Conservation (phyloP, 805 yeast species). For the Metschnikowia cubensis region DNA sequence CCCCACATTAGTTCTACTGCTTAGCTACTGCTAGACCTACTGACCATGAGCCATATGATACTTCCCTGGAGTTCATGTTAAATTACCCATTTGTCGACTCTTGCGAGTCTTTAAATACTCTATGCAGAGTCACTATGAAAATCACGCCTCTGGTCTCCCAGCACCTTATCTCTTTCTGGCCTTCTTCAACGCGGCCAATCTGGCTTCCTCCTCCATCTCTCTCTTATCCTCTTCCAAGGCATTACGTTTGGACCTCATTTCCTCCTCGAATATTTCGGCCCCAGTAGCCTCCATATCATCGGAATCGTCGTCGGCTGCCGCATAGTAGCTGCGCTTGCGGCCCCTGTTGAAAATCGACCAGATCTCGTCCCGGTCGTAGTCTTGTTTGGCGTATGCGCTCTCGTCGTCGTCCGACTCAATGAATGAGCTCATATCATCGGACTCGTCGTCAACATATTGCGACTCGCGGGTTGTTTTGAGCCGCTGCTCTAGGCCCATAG, state of each 20-base stretch:
- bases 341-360: conserved; percentile 82
- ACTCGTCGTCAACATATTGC: conserved; percentile 38
- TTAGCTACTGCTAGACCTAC: no score
- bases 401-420: conserved; percentile 43
- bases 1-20: neutral
- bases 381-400: conserved; percentile 28
- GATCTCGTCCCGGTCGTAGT: conserved; percentile 79
- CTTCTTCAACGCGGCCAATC: conserved; percentile 42
- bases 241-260: conserved; percentile 57
- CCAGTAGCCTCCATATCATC: conserved; percentile 96
- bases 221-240: conserved; percentile 74
- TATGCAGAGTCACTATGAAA: neutral
- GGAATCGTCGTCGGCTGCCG: conserved; percentile 46
- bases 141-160: neutral
- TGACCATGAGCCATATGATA: no score
- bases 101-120: no score
- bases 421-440: conserved; percentile 50
- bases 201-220: conserved; percentile 61
- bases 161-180: conserved; percentile 4
- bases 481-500: conserved; percentile 48
- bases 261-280: conserved; percentile 81
- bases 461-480: conserved; percentile 15
- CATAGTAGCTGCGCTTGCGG: conserved; percentile 44
- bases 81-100: no score
- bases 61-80: no score